Evolutionary conservation across 164 flowering plant species (phyloP).

Genomic region (Dillenia suffruticosa): DNA sequence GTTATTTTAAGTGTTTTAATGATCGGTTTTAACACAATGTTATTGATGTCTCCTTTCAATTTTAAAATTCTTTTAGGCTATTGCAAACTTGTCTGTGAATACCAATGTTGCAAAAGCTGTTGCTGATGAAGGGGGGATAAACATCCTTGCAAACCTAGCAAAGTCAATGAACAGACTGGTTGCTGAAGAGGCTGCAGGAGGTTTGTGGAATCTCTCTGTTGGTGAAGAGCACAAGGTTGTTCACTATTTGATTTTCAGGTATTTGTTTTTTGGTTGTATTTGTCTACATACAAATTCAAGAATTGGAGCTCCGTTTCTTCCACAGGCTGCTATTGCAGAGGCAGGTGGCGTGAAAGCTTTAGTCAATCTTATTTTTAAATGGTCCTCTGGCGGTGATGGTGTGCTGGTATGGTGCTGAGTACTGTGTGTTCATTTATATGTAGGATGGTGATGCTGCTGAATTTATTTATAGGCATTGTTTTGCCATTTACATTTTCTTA

Average conservation of each 20-base stretch:
- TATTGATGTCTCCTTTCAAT: no score
- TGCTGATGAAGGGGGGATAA: slow-evolving; percentile 93
- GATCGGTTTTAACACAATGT: no score
- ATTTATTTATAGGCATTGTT: neutral
- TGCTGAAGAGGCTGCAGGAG: slow-evolving; percentile 99
- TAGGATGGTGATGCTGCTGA: neutral
- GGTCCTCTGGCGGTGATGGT: slow-evolving; percentile 91
- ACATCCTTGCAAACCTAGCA: slow-evolving; percentile 78
- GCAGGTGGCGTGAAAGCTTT: slow-evolving; percentile 94
- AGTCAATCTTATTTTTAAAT: slow-evolving; percentile 90
- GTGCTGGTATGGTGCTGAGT: slow-evolving; percentile 59
- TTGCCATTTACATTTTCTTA: slow-evolving; percentile 16
- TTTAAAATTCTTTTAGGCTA: slow-evolving; percentile 47
- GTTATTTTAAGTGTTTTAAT: no score
- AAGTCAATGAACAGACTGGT: slow-evolving; percentile 93
- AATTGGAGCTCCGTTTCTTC: slow-evolving; percentile 8
- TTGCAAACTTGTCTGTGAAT: slow-evolving; percentile 96
- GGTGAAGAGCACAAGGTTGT: slow-evolving; percentile 98
- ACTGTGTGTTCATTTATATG: neutral
- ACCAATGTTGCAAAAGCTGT: slow-evolving; percentile 91
- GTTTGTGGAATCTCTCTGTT: slow-evolving; percentile 97
- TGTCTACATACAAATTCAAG: no score
- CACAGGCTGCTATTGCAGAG: slow-evolving; percentile 89
- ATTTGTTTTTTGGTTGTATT: neutral
- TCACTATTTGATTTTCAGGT: slow-evolving; percentile 1